Base-by-base conservation (phyloP, 2,329 filamentous ascomycete genomes). In the Tympanopsis confertula region DNA sequence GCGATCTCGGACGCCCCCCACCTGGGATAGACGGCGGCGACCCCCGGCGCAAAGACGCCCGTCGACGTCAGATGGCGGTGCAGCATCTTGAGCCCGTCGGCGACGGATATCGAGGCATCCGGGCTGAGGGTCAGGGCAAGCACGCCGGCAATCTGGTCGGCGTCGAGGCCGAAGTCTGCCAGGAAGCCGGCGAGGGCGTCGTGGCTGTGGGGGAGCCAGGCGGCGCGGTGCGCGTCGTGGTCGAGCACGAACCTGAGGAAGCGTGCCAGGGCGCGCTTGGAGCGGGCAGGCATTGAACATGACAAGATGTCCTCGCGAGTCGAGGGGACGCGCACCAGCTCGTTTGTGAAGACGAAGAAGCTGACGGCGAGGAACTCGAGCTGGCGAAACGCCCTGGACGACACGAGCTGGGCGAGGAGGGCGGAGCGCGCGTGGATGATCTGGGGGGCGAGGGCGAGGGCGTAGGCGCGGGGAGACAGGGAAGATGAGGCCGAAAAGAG, bases 301-400 rank as follows among this genome's bases (percentile, higher is more conserved):
- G 86, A 76, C 40, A 96, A 83, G 33, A 96, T 77, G 60, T 95
- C 89, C 61, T 98, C 89, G 46, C 89, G 77, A 19, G 84, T 88
- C 44, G 84, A 87, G 1, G 91, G 89, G 37, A 96, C 83, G 40
- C 82, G 82, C 37, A 70, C 65, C 26, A 94, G 62, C n/a, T n/a
- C n/a, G n/a, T n/a, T n/a, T n/a, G n/a, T n/a, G 52, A 79, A 80
- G 39, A 95, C 75, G 71, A 83, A 95, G 75, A 89, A 96, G 40
- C 84, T 89, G 19, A 96, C 85, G 20, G 89, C 86, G 43, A 91
- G 74, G 48, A 96, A 96, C 54, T 96, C 89, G 35, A 98, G 72
- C 61, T 95, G 88, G 17, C 81, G 76, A 52, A 89, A 89, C 10
- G 87, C 82, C 47, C 80, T 82, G 5, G 89, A 94, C 2, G 87